These are phyloP conservation scores for Scheffersomyces segobiensis DNA, from an alignment of 1,139 yeast genomes.

Conservation along the genomic window DNA sequence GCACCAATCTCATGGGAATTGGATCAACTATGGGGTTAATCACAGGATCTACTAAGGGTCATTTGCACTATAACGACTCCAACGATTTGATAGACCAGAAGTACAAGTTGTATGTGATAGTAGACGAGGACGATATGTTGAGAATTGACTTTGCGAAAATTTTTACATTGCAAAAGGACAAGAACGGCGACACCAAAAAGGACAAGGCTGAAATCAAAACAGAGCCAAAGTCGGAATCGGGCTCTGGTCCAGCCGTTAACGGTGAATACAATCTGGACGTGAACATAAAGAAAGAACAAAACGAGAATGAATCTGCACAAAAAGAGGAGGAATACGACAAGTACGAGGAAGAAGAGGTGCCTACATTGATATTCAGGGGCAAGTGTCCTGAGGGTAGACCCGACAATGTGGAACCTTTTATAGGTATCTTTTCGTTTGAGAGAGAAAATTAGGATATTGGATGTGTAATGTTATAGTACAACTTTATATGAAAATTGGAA, in stretches of 20 bases:
- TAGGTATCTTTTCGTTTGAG: constrained; percentile 58
- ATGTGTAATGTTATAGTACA: neutral
- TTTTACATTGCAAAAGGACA: constrained; percentile 23
- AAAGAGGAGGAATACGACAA: constrained; percentile 10
- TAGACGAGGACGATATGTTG: constrained; percentile 49
- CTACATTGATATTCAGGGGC: constrained; percentile 52
- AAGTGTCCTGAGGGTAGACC: constrained; percentile 57
- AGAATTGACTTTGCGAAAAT: constrained; percentile 57
- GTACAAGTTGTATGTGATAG: constrained; percentile 52
- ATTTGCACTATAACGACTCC: constrained; percentile 51
- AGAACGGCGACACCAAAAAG: constrained; percentile 4
- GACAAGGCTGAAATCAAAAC: constrained; percentile 6
- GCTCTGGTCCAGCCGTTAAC: neutral
- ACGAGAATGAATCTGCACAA: constrained; percentile 9
- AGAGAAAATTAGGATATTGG: constrained; percentile 27
- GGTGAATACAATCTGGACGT: constrained; percentile 1
- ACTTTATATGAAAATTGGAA: constrained; percentile 4
- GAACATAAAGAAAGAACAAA: constrained; percentile 1
- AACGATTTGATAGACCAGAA: constrained; percentile 50
- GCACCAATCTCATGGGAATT: constrained; percentile 54
- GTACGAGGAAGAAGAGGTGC: constrained; percentile 36
- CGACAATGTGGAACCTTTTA: constrained; percentile 54
- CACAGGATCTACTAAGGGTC: constrained; percentile 54
- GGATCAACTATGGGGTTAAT: constrained; percentile 62
- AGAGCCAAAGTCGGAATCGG: neutral